These are phyloP conservation scores for Paraphoma sp. DNA, from an alignment of 2,329 filamentous ascomycete genomes.

Conservation along the genomic window DNA sequence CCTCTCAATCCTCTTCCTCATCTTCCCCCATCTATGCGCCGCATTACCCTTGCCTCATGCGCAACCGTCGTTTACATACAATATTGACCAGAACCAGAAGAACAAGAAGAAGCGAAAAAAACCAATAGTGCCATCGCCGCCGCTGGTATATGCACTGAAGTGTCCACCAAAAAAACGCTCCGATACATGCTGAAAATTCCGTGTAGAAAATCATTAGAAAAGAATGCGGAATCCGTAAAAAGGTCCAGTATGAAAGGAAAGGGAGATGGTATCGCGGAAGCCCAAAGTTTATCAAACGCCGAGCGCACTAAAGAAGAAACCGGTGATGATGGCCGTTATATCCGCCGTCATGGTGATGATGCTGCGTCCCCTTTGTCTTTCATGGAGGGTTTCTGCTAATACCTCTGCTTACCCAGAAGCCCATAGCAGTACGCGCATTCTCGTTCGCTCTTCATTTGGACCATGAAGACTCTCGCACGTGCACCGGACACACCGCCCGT, in stretches of 20 bases:
- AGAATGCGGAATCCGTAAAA: background rate
- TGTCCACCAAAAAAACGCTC: background rate
- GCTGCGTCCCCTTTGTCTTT: background rate
- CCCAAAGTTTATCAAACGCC: background rate
- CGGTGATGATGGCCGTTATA: background rate
- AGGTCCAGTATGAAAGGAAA: background rate
- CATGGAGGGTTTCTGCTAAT: constrained; percentile 32
- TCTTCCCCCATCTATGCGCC: background rate
- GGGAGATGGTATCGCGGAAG: background rate
- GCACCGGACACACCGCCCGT: constrained; percentile 64
- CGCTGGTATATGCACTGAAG: constrained; percentile 2
- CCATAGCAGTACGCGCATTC: constrained; percentile 58
- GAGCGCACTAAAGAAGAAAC: background rate
- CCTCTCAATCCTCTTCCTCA: background rate
- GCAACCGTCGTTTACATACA: background rate
- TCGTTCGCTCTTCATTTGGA: constrained; percentile 60
- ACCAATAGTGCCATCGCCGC: background rate
- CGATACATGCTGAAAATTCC: background rate
- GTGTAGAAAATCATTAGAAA: background rate
- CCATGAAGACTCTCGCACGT: constrained; percentile 68
- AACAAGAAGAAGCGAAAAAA: background rate
- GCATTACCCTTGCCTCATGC: background rate
- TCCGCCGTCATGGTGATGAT: background rate
- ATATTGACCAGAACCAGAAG: too few species aligned
- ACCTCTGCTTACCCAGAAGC: constrained; percentile 57